Evolutionary conservation across 1,284 basidiomycete species (phyloP).

Genomic region (Cutaneotrichosporon cavernicola): DNA sequence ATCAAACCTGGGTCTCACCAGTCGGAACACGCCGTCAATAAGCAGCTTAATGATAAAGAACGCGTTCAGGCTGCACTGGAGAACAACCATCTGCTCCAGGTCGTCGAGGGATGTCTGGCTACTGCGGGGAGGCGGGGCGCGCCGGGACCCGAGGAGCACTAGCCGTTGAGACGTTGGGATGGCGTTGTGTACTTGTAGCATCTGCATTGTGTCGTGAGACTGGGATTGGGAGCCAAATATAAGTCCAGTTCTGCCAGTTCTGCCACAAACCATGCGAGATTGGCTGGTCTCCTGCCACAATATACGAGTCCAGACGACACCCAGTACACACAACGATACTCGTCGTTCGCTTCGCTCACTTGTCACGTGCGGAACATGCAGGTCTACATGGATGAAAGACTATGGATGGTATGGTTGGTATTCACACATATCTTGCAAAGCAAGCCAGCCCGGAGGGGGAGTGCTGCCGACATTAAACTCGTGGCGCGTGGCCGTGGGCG

Average conservation of each 20-base stretch:
- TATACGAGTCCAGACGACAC: too few relatives aligned
- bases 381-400: slow-evolving; percentile 27
- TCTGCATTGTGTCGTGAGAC: neutral
- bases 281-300: too few relatives aligned
- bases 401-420: slow-evolving; percentile 23
- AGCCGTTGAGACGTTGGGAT: neutral
- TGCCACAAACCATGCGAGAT: too few relatives aligned
- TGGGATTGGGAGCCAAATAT: too few relatives aligned
- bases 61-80: slow-evolving; percentile 95
- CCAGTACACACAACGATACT: neutral
- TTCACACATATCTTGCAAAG: slow-evolving; percentile 22
- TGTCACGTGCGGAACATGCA: slow-evolving; percentile 16
- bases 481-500: slow-evolving; percentile 8
- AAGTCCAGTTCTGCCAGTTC: too few relatives aligned
- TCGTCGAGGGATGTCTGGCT: slow-evolving; percentile 81
- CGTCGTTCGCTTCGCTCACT: neutral
- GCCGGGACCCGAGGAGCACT: slow-evolving; percentile 8
- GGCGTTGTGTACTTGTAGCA: neutral
- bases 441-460: slow-evolving; percentile 4
- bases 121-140: slow-evolving; percentile 56
- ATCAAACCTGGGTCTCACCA: slow-evolving; percentile 95
- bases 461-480: slow-evolving; percentile 22
- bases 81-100: slow-evolving; percentile 80
- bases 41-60: slow-evolving; percentile 98
- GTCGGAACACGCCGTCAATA: slow-evolving; percentile 92